Base-by-base conservation (phyloP, 331 rosid genomes). In the Pyracantha coccinea region DNA sequence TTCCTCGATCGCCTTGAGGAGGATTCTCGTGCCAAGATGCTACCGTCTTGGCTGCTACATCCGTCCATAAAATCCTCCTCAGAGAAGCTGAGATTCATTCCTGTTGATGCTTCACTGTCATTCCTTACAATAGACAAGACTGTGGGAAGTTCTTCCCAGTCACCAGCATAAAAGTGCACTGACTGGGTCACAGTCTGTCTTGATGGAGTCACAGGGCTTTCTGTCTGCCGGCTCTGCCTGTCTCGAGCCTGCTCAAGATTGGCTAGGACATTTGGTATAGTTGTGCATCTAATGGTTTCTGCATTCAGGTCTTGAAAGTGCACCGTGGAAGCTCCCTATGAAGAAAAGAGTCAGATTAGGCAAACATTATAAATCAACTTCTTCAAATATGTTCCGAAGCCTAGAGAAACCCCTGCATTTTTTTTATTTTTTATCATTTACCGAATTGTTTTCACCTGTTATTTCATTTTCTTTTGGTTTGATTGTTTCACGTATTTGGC, bases 211-310 rank as follows among this genome's bases (percentile, higher is more conserved):
- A 94, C 79, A 50, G 97, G 97, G 70, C 92, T 75, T 88, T 94
- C 98, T 6, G 93, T 86, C 80, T 90, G 98, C 55, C 95, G 88
- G 74, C 88, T 86, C 84, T 88, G 97, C 85, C 88, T 86, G 79
- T 94, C 98, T 64, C 96, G 90, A 73, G 99, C 97, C 88, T 94
- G 97, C 82, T 92, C 96, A 58, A 94, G 97, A 88, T 94, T 94
- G 66, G 91, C 96, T 76, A 92, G 89, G 76, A 94, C 99, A 79
- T 92, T 92, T 63, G 99, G 99, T 78, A 94, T 85, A 4, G 97
- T 92, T 74, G 93, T 86, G 93, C 97, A 94, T 89, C 99, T 85
- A 59, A 94, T 59, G 29, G 87, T 90, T 83, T 94, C 99, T 41
- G 99, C 97, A 75, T 67, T 94, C 13, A 81, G 85, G 84, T 92